Evolutionary conservation across 441 rosid genomes (phyloP), one percentile per base, ranked within the genome.

Genomic region (Lagerstroemia fauriei): DNA sequence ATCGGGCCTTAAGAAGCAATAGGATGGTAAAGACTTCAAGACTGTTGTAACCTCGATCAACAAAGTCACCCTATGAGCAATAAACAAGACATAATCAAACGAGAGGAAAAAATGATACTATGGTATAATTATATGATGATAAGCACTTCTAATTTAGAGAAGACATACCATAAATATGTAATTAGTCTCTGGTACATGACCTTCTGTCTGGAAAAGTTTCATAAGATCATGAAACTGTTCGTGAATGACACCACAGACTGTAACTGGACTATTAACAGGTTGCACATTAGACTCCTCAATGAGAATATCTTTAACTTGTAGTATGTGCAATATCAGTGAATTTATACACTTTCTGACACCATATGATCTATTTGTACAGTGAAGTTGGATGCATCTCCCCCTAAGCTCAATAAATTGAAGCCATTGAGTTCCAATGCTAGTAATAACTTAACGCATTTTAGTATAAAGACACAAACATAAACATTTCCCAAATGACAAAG

Each of bases 201-300:
- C 99, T n/a, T 98, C 98, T 50, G 99, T 95, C 86, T 94, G 96
- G 86, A 97, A 97, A 88, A 95, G 98, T 88, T 97, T 97, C 94
- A 97, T 97, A 1, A 97, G 91, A 88, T 97, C 99, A 85, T 97
- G 99, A 90, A 95, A 97, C 89, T 97, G 98, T 66, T 98, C 99
- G 85, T 97, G 99, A 82, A 94, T 95, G 85, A 95, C 99, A 88
- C 98, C 98, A 83, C 98, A 96, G 66, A 96, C 98, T 10, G 98
- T 96, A 76, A 96, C 99, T 17, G 98, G 98, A 88, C 99, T 97
- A 92, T 97, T 97, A 46, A 97, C 97, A 74, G 99, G 99, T 84
- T 97, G 99, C 78, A 97, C 98, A 84, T 97, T 97, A 44, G 99
- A 97, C 86, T 95, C 98, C 89, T 97, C 99, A 76, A 95, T 92